Evolutionary conservation across 148 eudicot genomes (phyloP).

Genomic region (Chenopodium album): DNA sequence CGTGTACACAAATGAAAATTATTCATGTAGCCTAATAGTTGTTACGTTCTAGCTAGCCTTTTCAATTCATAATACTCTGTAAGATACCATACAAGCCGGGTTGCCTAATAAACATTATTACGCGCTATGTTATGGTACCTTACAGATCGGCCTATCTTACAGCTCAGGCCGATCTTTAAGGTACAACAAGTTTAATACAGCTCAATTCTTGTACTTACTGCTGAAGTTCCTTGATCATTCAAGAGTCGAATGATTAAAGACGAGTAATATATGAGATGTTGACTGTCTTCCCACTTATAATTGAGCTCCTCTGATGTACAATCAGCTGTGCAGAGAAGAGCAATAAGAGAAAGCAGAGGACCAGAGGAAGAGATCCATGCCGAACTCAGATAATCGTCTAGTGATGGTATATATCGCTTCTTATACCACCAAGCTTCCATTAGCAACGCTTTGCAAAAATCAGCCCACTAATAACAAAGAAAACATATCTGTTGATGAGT

Average conservation of each 20-base stretch:
- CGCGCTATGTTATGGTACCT: background rate
- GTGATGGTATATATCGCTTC: slow-evolving; percentile 31
- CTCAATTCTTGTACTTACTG: slow-evolving; percentile 26
- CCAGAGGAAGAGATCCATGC: slow-evolving; percentile 57
- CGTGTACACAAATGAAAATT: too few species aligned
- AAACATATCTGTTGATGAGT: background rate
- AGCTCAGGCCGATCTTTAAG: too few species aligned
- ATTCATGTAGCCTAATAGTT: too few species aligned
- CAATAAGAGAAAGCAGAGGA: slow-evolving; percentile 38
- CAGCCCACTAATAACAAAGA: slow-evolving; percentile 42
- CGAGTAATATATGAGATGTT: slow-evolving; percentile 35
- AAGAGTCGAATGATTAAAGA: slow-evolving; percentile 48
- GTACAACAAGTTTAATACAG: too few species aligned
- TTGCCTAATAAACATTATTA: too few species aligned
- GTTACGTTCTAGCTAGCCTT: too few species aligned
- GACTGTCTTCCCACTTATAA: background rate
- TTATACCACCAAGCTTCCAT: slow-evolving; percentile 50
- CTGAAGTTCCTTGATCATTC: slow-evolving; percentile 49
- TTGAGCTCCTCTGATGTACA: slow-evolving; percentile 9
- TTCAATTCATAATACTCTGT: too few species aligned
- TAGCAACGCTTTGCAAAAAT: slow-evolving; percentile 44
- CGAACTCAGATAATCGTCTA: slow-evolving; percentile 34
- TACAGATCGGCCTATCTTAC: too few species aligned
- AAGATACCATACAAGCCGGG: too few species aligned
- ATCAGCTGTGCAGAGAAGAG: slow-evolving; percentile 25